Conservation (phyloP, 1,139 yeast genomes). For the Diutina catenulata region DNA sequence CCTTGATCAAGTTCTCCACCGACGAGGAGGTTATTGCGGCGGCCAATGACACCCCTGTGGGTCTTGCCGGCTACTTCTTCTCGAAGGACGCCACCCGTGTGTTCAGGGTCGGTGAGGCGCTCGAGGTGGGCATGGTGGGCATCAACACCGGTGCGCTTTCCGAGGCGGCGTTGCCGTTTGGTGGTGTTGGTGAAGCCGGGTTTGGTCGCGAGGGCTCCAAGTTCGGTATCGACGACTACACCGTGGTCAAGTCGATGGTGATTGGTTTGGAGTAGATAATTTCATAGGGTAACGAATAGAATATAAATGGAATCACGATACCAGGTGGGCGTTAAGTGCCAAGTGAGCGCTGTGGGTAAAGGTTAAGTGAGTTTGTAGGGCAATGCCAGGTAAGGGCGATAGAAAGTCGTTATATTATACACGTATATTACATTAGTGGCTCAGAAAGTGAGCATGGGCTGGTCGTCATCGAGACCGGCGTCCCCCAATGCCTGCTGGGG, state of each 20-base stretch:
- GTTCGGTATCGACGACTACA: conserved; percentile 66
- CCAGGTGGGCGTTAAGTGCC: too few species aligned
- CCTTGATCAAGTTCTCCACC: conserved; percentile 50
- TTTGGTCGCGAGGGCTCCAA: conserved; percentile 76
- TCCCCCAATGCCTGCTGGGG: too few species aligned
- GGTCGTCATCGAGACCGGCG: too few species aligned
- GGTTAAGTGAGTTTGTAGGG: too few species aligned
- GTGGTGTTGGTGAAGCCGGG: conserved; percentile 73
- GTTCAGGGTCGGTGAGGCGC: conserved; percentile 55
- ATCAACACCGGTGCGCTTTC: conserved; percentile 65
- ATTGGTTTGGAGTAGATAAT: conserved; percentile 23
- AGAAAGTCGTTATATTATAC: too few species aligned
- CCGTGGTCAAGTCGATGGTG: conserved; percentile 50
- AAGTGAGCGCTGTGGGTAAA: too few species aligned
- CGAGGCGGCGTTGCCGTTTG: conserved; percentile 66
- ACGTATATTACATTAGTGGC: too few species aligned
- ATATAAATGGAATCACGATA: background rate
- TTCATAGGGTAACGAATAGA: too few species aligned
- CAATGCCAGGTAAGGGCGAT: too few species aligned
- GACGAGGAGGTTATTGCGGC: conserved; percentile 57
- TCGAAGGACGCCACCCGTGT: conserved; percentile 52
- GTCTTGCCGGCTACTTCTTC: conserved; percentile 74
- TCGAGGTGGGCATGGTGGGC: conserved; percentile 76
- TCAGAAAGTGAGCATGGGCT: too few species aligned
- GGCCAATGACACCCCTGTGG: conserved; percentile 63